A percentile compares a stretch with the other conserved stretches of the same genome.
These are phyloP conservation scores for Zygotorulaspora danielsina DNA, from an alignment of 805 yeast species.

Conservation along the genomic window DNA sequence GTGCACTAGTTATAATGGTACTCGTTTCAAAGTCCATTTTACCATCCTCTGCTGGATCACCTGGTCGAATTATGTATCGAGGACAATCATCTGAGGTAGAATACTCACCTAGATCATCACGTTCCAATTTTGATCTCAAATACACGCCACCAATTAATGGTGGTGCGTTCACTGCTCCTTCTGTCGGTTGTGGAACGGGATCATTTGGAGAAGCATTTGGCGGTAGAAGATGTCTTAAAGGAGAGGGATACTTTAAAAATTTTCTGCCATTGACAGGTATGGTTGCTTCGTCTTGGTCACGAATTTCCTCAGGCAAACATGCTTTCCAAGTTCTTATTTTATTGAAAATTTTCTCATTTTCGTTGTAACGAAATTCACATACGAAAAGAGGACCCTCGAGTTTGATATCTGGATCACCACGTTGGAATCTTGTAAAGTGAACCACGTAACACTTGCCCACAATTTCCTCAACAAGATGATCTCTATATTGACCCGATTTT, in stretches of 20 bases:
- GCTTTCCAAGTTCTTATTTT: slow-evolving; percentile 98
- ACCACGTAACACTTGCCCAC: slow-evolving; percentile 93
- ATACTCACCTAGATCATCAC: slow-evolving; percentile 81
- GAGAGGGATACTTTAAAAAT: slow-evolving; percentile 73
- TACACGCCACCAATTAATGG: slow-evolving; percentile 93
- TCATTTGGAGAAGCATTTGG: slow-evolving; percentile 67
- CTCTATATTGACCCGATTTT: slow-evolving; percentile 94
- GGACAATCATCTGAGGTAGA: slow-evolving; percentile 47
- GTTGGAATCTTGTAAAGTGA: slow-evolving; percentile 88
- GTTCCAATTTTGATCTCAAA: slow-evolving; percentile 64
- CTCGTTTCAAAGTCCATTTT: slow-evolving; percentile 33
- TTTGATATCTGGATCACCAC: slow-evolving; percentile 86
- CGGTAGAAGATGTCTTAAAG: slow-evolving; percentile 72
- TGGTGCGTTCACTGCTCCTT: slow-evolving; percentile 82
- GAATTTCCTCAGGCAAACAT: slow-evolving; percentile 93
- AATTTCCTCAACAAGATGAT: slow-evolving; percentile 83
- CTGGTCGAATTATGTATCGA: slow-evolving; percentile 42
- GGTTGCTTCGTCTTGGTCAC: slow-evolving; percentile 76
- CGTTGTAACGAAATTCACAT: slow-evolving; percentile 93
- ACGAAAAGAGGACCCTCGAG: slow-evolving; percentile 81
- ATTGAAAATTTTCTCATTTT: slow-evolving; percentile 82
- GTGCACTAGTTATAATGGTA: slow-evolving; percentile 24
- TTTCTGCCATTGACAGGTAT: slow-evolving; percentile 67
- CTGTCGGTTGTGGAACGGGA: slow-evolving; percentile 76
- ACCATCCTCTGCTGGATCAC: slow-evolving; percentile 38